phyloP scores from a whole-genome alignment of 1,284 basidiomycete species.

The Trichosporon inkin region DNA sequence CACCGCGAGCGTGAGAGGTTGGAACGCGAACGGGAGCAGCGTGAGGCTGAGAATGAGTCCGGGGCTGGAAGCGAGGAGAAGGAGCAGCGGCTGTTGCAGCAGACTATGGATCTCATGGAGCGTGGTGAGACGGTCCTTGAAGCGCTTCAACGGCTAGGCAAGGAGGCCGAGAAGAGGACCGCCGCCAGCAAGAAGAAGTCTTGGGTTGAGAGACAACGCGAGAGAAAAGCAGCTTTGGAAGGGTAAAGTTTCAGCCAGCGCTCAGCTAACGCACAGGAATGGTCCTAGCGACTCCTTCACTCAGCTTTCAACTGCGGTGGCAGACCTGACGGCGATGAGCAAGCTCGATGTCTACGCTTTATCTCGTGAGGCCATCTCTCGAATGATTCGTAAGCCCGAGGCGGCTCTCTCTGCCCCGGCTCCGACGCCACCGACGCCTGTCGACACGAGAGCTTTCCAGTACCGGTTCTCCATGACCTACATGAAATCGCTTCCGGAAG shows the following conservation, averaged over 20 bases:
- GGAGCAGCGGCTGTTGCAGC: conserved; percentile 63
- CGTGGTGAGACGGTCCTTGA: conserved; percentile 87
- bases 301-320: conserved; percentile 46
- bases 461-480: conserved; percentile 51
- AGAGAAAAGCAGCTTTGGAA: conserved; percentile 45
- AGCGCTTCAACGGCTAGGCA: conserved; percentile 79
- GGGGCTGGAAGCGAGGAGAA: conserved; percentile 51
- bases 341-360: conserved; percentile 51
- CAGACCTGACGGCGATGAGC: conserved; percentile 43
- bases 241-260: conserved; percentile 27
- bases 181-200: conserved; percentile 41
- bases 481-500: conserved; percentile 42
- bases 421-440: conserved; percentile 18
- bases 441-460: conserved; percentile 45
- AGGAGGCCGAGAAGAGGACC: conserved; percentile 58
- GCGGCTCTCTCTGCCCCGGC: conserved; percentile 9
- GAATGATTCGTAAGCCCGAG: conserved; percentile 37
- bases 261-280: conserved; percentile 24
- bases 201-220: conserved; percentile 50
- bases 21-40: conserved; percentile 65
- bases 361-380: conserved; percentile 48
- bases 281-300: conserved; percentile 35
- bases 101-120: conserved; percentile 68
- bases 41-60: conserved; percentile 56
- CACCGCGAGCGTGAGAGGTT: conserved; percentile 62